Conservation (phyloP, 306 rosid genomes). For the Fagus crenata region DNA sequence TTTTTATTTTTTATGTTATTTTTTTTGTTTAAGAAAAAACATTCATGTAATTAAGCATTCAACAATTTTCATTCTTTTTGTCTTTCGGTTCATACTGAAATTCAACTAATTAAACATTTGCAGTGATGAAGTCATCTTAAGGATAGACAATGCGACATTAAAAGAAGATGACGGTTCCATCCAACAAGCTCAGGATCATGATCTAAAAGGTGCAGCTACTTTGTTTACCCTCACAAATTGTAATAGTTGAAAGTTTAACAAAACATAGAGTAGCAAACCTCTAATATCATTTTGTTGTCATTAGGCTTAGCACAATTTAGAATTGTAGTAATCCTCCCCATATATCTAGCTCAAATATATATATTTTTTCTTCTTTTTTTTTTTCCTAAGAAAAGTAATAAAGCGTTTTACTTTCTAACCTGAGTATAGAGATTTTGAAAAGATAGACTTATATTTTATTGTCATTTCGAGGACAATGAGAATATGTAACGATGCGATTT, state of each 20-base stretch:
- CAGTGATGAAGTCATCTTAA: slow-evolving; percentile 62
- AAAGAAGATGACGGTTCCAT: slow-evolving; percentile 50
- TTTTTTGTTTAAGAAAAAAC: too few species aligned
- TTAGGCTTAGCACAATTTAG: background rate
- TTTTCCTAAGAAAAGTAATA: background rate
- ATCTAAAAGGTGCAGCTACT: slow-evolving; percentile 67
- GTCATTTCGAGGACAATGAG: too few species aligned
- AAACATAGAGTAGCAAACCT: slow-evolving; percentile 26
- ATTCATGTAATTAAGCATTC: too few species aligned
- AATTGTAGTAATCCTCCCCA: too few species aligned
- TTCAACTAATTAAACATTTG: slow-evolving; percentile 28
- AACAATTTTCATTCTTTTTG: background rate
- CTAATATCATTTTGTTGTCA: slow-evolving; percentile 14
- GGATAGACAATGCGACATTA: slow-evolving; percentile 32
- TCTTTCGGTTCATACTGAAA: background rate
- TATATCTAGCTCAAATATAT: background rate
- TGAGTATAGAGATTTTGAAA: background rate
- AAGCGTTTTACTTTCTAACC: background rate
- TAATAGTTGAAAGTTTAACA: slow-evolving; percentile 36
- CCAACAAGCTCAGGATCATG: slow-evolving; percentile 57
- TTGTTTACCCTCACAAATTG: slow-evolving; percentile 63
- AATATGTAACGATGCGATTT: too few species aligned
- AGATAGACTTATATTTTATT: too few species aligned
- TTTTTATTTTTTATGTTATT: too few species aligned
- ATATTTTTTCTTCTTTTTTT: background rate